Evolutionary conservation across 2,329 filamentous ascomycete genomes (phyloP).

Genomic region (Drechslerella coelobrocha): DNA sequence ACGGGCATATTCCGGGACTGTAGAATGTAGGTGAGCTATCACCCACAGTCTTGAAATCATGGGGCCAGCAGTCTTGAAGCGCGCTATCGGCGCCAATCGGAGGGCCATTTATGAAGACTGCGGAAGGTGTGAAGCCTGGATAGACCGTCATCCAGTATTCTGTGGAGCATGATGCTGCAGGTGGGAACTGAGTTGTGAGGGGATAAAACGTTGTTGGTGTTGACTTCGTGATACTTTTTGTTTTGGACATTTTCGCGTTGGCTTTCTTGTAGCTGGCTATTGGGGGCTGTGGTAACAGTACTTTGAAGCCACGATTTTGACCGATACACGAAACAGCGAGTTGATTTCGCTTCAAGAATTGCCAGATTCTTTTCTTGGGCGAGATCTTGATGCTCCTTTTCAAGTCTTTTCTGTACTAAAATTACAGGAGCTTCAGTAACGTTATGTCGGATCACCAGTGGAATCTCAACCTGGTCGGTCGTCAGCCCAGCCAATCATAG

Average conservation of each 20-base stretch:
- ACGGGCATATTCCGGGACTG: slow-evolving; percentile 40
- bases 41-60: neutral
- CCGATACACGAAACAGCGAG: too few species aligned
- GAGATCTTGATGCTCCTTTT: slow-evolving; percentile 18
- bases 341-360: too few species aligned
- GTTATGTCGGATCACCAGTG: slow-evolving; percentile 27
- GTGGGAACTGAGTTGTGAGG: slow-evolving; percentile 40
- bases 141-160: slow-evolving; percentile 19
- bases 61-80: slow-evolving; percentile 25
- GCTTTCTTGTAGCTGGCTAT: neutral
- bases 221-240: slow-evolving; percentile 10
- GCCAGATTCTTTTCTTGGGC: too few species aligned
- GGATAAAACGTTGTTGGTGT: slow-evolving; percentile 29
- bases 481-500: slow-evolving; percentile 12
- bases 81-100: neutral
- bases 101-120: slow-evolving; percentile 22
- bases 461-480: slow-evolving; percentile 7
- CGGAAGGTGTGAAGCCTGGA: neutral
- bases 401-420: slow-evolving; percentile 8
- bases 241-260: slow-evolving; percentile 21
- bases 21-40: slow-evolving; percentile 14
- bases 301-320: neutral
- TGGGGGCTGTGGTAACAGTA: neutral
- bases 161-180: slow-evolving; percentile 16
- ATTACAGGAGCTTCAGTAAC: slow-evolving; percentile 46